phyloP scores from a whole-genome alignment of 2,329 filamentous ascomycete genomes.

The Talaromyces atroroseus region DNA sequence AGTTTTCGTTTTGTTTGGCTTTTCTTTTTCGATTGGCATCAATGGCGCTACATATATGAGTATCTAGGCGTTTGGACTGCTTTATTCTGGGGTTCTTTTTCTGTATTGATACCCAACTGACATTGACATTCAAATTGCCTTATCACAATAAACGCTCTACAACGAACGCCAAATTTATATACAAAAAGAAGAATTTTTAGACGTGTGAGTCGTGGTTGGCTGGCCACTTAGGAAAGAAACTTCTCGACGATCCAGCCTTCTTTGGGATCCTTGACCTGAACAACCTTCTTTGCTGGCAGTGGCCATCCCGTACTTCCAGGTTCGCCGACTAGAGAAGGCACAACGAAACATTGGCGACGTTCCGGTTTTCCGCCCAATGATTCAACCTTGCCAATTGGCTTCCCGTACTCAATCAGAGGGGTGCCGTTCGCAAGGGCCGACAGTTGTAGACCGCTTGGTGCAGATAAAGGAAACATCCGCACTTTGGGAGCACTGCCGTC shows the following conservation, averaged over 20 bases:
- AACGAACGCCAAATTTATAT: constrained; percentile 3
- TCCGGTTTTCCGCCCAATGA: constrained; percentile 43
- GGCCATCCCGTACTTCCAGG: constrained; percentile 71
- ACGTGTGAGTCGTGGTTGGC: background rate
- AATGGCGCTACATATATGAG: background rate
- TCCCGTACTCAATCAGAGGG: constrained; percentile 75
- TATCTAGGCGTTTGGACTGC: background rate
- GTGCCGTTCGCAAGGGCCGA: constrained; percentile 77
- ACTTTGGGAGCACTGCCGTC: constrained; percentile 59
- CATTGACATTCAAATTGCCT: background rate
- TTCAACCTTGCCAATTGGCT: constrained; percentile 80
- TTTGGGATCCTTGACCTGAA: constrained; percentile 67
- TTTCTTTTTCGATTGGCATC: background rate
- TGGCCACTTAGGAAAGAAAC: constrained; percentile 28
- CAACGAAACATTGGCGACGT: constrained; percentile 72
- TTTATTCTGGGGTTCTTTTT: background rate
- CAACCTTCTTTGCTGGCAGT: constrained; percentile 75
- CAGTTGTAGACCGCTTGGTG: constrained; percentile 69
- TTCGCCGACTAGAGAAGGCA: constrained; percentile 69
- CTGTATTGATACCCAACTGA: background rate
- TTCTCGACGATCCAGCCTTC: constrained; percentile 70
- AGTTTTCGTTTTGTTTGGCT: background rate
- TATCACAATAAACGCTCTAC: background rate
- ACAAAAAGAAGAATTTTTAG: background rate
- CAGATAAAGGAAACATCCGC: constrained; percentile 81